Evolutionary conservation across 805 yeast genomes (phyloP), one percentile per base, ranked within the genome.

Genomic region (Hanseniaspora occidentalis): DNA sequence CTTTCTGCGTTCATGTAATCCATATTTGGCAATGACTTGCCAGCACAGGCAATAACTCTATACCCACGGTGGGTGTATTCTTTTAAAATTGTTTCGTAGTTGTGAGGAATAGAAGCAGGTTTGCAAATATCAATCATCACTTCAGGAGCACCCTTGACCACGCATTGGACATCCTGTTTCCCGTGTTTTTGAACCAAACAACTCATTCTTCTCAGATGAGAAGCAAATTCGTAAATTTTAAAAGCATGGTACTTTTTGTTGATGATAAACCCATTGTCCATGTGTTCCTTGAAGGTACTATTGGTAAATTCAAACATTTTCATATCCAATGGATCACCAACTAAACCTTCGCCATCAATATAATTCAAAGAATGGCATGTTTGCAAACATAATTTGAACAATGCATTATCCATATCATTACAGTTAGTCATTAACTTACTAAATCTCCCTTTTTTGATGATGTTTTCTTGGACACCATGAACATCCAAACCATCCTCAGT

Each of bases 71-170:
- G 97, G 0, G 99, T 92, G 56, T 92, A 92, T 43, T 78, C 70
- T 51, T 85, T 80, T 26, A 92, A 66, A 18, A 82, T 56, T 25
- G 80, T 81, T 19, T 80, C 79, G 55, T 73, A 92, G 51, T 86
- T 73, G 2, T 58, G 54, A 1, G 99, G 98, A 37, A 92, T 60
- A 0, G 86, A 65, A 16, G 70, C 74, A 1, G 79, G 75, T 13
- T 65, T 62, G 61, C 98, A 92, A 23, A 92, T 75, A 14, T 75
- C 79, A 23, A 71, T 66, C 70, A 92, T 83, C 9, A 88, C 84
- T 56, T 92, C 99, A 0, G 99, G 99, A 0, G 99, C 98, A 37
- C 99, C 99, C 55, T 92, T 92, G 10, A 92, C 85, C 54, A 74
- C 79, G 0, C 77, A 65, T 16, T 61, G 56, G 17, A 63, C 58